Percentiles rank a stretch among this genome's conserved stretches.
Conservation (phyloP, 2,329 filamentous ascomycete genomes). For the Aspergillus costaricaensis region DNA sequence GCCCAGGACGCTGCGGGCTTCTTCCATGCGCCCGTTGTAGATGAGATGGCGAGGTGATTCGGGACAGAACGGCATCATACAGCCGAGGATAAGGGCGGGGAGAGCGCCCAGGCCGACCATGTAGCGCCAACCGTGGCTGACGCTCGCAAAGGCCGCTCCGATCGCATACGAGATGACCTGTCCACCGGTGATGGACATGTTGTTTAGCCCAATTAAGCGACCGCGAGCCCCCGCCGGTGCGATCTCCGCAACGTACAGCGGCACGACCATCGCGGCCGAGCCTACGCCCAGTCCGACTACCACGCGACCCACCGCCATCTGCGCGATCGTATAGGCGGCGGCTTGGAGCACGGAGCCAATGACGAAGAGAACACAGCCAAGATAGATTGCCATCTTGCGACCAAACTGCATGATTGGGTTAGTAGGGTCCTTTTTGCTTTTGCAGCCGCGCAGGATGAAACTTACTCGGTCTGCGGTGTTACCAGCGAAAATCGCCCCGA, state of each 20-base stretch:
- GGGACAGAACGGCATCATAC: constrained; percentile 50
- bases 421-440: constrained; percentile 28
- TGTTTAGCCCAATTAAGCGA: constrained; percentile 43
- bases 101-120: constrained; percentile 54
- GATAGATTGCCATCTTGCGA: constrained; percentile 45
- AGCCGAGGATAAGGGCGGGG: constrained; percentile 49
- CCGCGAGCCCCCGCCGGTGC: constrained; percentile 54
- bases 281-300: constrained; percentile 55
- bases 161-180: constrained; percentile 47
- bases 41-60: constrained; percentile 29
- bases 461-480: constrained; percentile 41
- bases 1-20: constrained; percentile 38
- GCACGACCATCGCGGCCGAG: constrained; percentile 51
- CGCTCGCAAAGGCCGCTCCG: constrained; percentile 45
- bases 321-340: constrained; percentile 41
- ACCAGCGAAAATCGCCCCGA: constrained; percentile 46
- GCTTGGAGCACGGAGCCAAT: constrained; percentile 42
- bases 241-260: constrained; percentile 53
- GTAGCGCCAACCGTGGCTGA: constrained; percentile 51
- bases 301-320: constrained; percentile 50
- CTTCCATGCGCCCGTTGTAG: constrained; percentile 21
- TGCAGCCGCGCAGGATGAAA: background rate
- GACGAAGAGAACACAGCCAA: constrained; percentile 45
- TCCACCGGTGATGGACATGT: constrained; percentile 49
- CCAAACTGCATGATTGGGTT: constrained; percentile 30